Base-by-base conservation (phyloP, 2,329 filamentous ascomycete species). In the Ophiobolus disseminans region DNA sequence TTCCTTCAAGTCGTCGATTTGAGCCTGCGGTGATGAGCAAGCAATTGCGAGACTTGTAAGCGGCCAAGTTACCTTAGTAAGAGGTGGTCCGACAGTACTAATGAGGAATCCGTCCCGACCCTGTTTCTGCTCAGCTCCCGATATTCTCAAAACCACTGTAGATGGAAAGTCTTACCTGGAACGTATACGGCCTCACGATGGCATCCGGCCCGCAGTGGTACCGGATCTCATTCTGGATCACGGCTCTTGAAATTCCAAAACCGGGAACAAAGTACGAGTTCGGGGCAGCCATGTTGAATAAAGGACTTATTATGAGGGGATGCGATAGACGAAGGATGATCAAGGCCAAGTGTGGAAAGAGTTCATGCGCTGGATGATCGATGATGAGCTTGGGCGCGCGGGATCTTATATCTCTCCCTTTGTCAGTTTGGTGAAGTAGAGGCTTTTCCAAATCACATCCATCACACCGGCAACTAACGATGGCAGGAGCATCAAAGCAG, bases 221-320 rank as follows among this genome's bases (percentile, higher is more conserved):
- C 23, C 73, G 70, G 30, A 76, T 76, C 42, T 76, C 72, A 42
- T 70, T 72, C 47, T 76, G 74, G 31, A 76, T 76, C 20, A 76
- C 73, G n/a, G 71, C 63, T 55, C 74, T 66, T 17, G 73, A 75
- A 51, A 76, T 75, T 36, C 73, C 74, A 48, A 66, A 75, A 23
- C 74, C 73, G 13, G 74, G 73, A 4, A 76, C 65, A 44, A 76
- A 76, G 56, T 76, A 76, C 34, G 68, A 74, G 50, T 75, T 74
- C 26, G 64, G 45, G 21, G 52, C 43, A 42, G 66, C 28, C 69
- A 72, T 72, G 36, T 17, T 50, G 19, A 17, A 22, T 26, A 40
- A 22, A 10, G 28, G 9, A 19, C 32, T 23, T 14, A 8, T 31
- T 40, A 36, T 37, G 19, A 35, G 20, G 40, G 21, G 30, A 39